A percentile compares a stretch with the other conserved stretches of the same genome.
Conservation (phyloP, 2,329 filamentous ascomycete genomes). For the Dactylellina leptospora region DNA sequence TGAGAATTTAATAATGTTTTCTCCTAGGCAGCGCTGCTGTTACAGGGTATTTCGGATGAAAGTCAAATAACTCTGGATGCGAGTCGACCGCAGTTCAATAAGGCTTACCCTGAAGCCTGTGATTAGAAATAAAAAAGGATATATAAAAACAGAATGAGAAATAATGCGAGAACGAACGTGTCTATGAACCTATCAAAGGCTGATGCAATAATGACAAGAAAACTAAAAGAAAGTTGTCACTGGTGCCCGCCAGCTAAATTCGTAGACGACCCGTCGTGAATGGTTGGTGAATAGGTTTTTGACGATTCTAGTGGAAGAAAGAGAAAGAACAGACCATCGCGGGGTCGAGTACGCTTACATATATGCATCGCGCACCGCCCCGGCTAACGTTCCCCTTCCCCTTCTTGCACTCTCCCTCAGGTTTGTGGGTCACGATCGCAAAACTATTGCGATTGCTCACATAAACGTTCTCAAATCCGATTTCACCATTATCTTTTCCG, state of each 20-base stretch:
- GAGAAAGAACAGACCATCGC: slow-evolving; percentile 3
- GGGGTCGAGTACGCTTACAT: slow-evolving; percentile 14
- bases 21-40: slow-evolving; percentile 21
- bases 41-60: not conserved
- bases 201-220: slow-evolving; percentile 22
- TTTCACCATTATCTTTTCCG: not conserved
- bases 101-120: slow-evolving; percentile 35
- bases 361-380: slow-evolving; percentile 7
- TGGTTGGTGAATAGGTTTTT: not conserved
- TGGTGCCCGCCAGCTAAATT: slow-evolving; percentile 50
- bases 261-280: slow-evolving; percentile 41
- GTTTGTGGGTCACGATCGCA: slow-evolving; percentile 27
- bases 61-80: slow-evolving; percentile 27
- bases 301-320: slow-evolving; percentile 1
- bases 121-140: slow-evolving; percentile 24
- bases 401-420: not conserved
- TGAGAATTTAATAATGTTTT: slow-evolving; percentile 26
- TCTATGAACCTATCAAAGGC: slow-evolving; percentile 49
- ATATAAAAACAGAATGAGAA: slow-evolving; percentile 17
- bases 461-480: slow-evolving; percentile 1
- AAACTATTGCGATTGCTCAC: slow-evolving; percentile 17
- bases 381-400: not conserved
- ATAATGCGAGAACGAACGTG: slow-evolving; percentile 5
- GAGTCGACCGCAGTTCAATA: slow-evolving; percentile 40
- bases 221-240: slow-evolving; percentile 45